Conservation (phyloP, 176 grass and related monocot species). For the Paspalum notatum region DNA sequence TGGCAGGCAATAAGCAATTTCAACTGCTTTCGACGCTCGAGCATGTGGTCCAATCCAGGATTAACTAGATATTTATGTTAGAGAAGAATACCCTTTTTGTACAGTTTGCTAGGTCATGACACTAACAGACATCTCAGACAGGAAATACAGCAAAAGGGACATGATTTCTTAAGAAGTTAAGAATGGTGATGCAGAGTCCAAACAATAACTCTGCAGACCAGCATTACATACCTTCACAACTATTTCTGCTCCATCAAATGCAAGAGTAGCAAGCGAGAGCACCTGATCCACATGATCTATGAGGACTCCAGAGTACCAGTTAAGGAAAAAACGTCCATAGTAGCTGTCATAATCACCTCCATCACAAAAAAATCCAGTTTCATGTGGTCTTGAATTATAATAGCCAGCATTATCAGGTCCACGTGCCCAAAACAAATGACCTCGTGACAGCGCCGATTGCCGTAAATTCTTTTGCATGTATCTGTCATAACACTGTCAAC, state of each 20-base stretch:
- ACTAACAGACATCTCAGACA: conserved; percentile 1
- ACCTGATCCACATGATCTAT: conserved; percentile 81
- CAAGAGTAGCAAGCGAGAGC: conserved; percentile 81
- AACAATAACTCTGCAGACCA: conserved; percentile 23
- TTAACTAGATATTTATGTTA: not conserved
- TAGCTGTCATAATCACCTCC: conserved; percentile 90
- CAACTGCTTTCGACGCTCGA: conserved; percentile 13
- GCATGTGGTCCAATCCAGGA: not conserved
- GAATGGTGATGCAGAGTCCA: conserved; percentile 12
- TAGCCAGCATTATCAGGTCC: conserved; percentile 91
- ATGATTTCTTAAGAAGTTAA: conserved; percentile 8
- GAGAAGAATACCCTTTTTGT: not conserved
- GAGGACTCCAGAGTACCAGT: conserved; percentile 85
- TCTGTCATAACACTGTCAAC: conserved; percentile 80
- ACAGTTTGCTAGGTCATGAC: not conserved
- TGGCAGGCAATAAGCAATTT: conserved; percentile 2
- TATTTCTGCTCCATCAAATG: conserved; percentile 83
- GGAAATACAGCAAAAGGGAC: not conserved
- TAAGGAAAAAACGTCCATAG: conserved; percentile 92
- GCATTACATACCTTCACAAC: conserved; percentile 68
- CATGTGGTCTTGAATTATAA: conserved; percentile 91
- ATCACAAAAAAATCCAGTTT: conserved; percentile 92
- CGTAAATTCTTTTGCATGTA: conserved; percentile 88
- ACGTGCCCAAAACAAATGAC: conserved; percentile 87
- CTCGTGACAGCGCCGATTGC: conserved; percentile 66